Conservation (phyloP, 1,139 yeast genomes). For the Diutina catenulata region DNA sequence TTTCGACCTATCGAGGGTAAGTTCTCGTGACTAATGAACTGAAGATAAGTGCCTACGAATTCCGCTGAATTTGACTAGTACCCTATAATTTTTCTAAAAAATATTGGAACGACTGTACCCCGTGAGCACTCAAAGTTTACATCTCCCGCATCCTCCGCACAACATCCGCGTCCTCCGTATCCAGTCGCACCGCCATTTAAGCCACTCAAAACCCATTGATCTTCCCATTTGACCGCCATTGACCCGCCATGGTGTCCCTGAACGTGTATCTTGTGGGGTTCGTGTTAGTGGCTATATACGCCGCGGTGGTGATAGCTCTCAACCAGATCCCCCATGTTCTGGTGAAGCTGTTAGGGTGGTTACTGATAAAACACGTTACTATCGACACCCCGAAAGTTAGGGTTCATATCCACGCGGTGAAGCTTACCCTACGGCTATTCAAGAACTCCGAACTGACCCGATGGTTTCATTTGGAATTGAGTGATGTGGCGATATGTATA, state of each 20-base stretch:
- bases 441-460: slow-evolving; percentile 19
- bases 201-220: too few species aligned
- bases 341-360: slow-evolving; percentile 27
- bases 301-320: slow-evolving; percentile 12
- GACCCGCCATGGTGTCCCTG: background rate
- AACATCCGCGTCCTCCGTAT: too few species aligned
- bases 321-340: slow-evolving; percentile 24
- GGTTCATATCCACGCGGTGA: slow-evolving; percentile 15
- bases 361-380: slow-evolving; percentile 20
- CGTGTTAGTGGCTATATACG: slow-evolving; percentile 11
- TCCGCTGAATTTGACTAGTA: too few species aligned
- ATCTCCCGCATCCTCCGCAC: too few species aligned
- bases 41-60: too few species aligned
- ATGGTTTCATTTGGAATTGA: slow-evolving; percentile 19
- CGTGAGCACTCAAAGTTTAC: too few species aligned
- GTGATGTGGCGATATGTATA: slow-evolving; percentile 19
- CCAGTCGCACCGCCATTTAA: too few species aligned
- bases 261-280: slow-evolving; percentile 7
- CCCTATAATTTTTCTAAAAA: too few species aligned
- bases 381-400: slow-evolving; percentile 10
- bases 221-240: too few species aligned
- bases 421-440: slow-evolving; percentile 18
- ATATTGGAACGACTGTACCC: too few species aligned
- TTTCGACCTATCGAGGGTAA: too few species aligned
- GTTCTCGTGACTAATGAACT: too few species aligned